Base-by-base conservation (phyloP, 129 eudicot species). In the Tanacetum coccineum region DNA sequence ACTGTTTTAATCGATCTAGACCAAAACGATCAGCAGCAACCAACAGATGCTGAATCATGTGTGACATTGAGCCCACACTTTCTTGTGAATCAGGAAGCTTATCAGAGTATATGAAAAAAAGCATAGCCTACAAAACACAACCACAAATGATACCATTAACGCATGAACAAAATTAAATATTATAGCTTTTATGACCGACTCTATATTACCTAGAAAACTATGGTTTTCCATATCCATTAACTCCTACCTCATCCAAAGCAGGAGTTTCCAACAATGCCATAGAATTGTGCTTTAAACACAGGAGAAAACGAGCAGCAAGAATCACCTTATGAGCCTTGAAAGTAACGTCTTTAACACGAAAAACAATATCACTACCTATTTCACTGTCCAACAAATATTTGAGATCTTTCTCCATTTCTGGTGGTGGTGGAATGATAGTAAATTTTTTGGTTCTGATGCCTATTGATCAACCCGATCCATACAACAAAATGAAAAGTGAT, bases 11-110 rank as follows among this genome's bases (percentile, higher is more conserved):
- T 71, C 90, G 76, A 4, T 87, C 96, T 64, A 91, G 70, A 68
- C 87, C 96, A 70, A 77, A 91, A 4, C 94, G 87, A 67, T 91
- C 97, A 17, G 97, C 87, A 70, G 97, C 94, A 63, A 92, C 97
- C 90, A 91, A 77, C 55, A 91, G 74, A 80, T 85, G 95, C 79
- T 87, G 97, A 80, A 85, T 74, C 74, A 84, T 68, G 59, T 77
- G 63, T 70, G 76, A 77, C 59, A 72, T 75, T 78, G 96, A 85
- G 56, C 89, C 80, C 57, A 78, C 70, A 17, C 79, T 66, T 56
- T 91, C 93, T 70, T 78, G 77, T 68, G 81, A 64, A 52, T 87
- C 83, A 14, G 96, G 87, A 69, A 91, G 81, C 39, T 64, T 72
- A 30, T 91, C 96, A 9, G 90, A 74, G 79, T 91, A 91, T n/a